These are phyloP conservation scores for Amoebophrya sp. DNA, from an alignment of 169 alveolate genomes.

Conservation along the genomic window DNA sequence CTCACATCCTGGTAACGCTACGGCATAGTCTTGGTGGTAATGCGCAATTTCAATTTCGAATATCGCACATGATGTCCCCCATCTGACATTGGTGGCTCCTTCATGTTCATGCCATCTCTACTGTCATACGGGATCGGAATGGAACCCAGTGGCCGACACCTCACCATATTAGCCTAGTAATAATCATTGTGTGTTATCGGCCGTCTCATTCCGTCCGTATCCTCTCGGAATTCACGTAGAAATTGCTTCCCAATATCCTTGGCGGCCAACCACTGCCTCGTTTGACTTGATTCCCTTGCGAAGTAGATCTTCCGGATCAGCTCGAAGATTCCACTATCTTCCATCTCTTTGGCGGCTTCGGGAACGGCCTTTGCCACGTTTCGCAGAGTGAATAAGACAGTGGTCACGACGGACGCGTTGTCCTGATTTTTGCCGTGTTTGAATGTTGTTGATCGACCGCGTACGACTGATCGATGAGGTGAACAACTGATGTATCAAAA, in stretches of 20 bases:
- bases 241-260: slow-evolving; percentile 11
- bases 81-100: neutral
- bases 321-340: neutral
- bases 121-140: no score
- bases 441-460: no score
- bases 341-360: neutral
- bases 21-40: neutral
- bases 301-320: neutral
- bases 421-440: neutral
- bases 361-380: slow-evolving; percentile 14
- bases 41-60: neutral
- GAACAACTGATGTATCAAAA: no score
- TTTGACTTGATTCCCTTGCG: neutral
- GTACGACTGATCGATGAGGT: no score
- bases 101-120: neutral
- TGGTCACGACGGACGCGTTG: slow-evolving; percentile 13
- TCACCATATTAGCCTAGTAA: no score
- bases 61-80: neutral
- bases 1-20: neutral
- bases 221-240: neutral
- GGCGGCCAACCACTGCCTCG: slow-evolving; percentile 2
- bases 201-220: neutral
- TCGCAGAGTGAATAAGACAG: neutral
- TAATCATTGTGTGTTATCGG: slow-evolving; percentile 9
- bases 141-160: no score